Percentiles rank a stretch among this genome's conserved stretches.
These are phyloP conservation scores for Raffaelea albimanens DNA, from an alignment of 2,329 filamentous ascomycete species.

Conservation along the genomic window DNA sequence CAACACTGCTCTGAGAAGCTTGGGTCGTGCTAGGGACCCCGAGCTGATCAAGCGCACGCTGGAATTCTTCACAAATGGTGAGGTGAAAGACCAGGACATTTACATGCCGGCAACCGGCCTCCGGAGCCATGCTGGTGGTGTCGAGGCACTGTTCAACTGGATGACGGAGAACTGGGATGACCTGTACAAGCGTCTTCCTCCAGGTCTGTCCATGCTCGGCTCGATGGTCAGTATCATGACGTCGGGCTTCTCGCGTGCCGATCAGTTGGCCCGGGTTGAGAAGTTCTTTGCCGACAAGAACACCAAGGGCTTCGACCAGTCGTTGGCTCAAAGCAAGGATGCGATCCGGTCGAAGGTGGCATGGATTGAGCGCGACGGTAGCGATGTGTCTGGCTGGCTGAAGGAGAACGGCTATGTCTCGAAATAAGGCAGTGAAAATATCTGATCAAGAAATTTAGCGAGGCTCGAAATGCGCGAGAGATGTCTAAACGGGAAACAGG, in stretches of 20 bases:
- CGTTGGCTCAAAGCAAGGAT: slow-evolving; percentile 83
- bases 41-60: slow-evolving; percentile 77
- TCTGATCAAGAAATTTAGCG: background rate
- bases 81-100: slow-evolving; percentile 90
- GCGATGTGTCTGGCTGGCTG: slow-evolving; percentile 50
- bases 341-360: slow-evolving; percentile 73
- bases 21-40: slow-evolving; percentile 70
- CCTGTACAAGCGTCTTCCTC: slow-evolving; percentile 70
- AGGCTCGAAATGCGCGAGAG: background rate
- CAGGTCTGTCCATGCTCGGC: slow-evolving; percentile 78
- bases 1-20: slow-evolving; percentile 76
- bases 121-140: slow-evolving; percentile 66
- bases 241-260: slow-evolving; percentile 65
- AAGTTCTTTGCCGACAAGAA: slow-evolving; percentile 74
- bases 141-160: slow-evolving; percentile 74
- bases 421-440: background rate
- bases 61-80: slow-evolving; percentile 61
- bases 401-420: slow-evolving; percentile 23
- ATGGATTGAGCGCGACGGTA: slow-evolving; percentile 68
- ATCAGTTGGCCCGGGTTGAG: slow-evolving; percentile 68
- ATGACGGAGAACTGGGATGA: slow-evolving; percentile 83
- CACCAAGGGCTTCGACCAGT: slow-evolving; percentile 77
- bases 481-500: background rate
- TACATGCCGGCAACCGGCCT: slow-evolving; percentile 80
- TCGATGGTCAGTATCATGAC: slow-evolving; percentile 76